Conservation (phyloP, 441 rosid species). For the Dalechampia spathulata region DNA sequence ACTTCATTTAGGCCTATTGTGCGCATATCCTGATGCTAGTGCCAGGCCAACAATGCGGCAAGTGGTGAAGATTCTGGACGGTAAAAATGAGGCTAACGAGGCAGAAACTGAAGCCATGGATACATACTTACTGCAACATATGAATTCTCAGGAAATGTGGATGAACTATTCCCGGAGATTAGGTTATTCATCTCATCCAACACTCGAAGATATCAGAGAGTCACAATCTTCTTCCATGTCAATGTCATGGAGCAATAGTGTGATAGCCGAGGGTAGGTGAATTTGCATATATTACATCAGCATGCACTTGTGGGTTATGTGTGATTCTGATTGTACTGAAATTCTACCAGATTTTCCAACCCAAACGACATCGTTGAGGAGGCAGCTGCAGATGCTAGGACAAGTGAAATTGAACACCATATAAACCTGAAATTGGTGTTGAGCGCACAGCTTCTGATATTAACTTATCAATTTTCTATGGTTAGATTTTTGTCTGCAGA, state of each 20-base stretch:
- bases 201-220: constrained; percentile 34
- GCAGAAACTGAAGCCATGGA: constrained; percentile 46
- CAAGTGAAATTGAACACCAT: constrained; percentile 9
- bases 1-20: constrained; percentile 57
- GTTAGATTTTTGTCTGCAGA: no score
- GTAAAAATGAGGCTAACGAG: constrained; percentile 37
- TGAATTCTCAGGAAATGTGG: constrained; percentile 30
- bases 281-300: not conserved
- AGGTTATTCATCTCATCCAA: constrained; percentile 38
- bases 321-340: not conserved
- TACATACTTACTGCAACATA: constrained; percentile 38
- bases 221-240: constrained; percentile 25
- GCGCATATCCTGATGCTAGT: constrained; percentile 50
- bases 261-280: constrained; percentile 49
- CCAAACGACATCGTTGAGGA: not conserved
- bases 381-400: not conserved
- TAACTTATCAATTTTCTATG: not conserved
- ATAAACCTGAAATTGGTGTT: not conserved
- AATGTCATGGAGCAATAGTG: constrained; percentile 36
- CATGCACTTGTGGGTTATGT: constrained; percentile 1
- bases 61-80: constrained; percentile 55
- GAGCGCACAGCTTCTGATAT: not conserved
- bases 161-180: constrained; percentile 26
- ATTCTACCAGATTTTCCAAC: constrained; percentile 9
- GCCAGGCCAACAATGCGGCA: constrained; percentile 75